These are phyloP conservation scores for Cladophialophora yegresii DNA, from an alignment of 2,329 filamentous ascomycete genomes.

Conservation along the genomic window DNA sequence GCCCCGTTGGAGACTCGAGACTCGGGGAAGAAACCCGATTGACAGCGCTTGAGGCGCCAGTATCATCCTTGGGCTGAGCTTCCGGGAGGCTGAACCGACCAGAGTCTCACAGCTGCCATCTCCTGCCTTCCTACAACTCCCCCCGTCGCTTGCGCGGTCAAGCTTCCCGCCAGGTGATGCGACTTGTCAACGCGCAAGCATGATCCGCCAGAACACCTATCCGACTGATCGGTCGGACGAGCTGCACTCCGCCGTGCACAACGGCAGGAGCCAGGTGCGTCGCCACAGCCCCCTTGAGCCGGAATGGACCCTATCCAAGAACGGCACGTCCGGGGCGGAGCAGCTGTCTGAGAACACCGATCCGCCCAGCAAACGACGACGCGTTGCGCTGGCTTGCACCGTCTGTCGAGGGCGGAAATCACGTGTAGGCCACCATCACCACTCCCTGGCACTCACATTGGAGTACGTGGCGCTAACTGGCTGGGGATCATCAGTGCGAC, in stretches of 20 bases:
- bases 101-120: neutral
- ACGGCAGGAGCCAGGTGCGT: conserved; percentile 5
- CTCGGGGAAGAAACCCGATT: neutral
- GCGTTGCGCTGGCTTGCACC: conserved; percentile 19
- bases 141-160: conserved; percentile 11
- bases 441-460: too few relatives aligned
- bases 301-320: conserved; percentile 14
- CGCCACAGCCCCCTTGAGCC: conserved; percentile 6
- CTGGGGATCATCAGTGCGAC: conserved; percentile 22
- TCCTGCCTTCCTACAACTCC: conserved; percentile 14
- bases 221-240: conserved; percentile 10
- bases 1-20: conserved; percentile 1
- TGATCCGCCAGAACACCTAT: conserved; percentile 13
- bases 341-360: conserved; percentile 7
- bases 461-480: conserved; percentile 1
- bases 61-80: neutral
- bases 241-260: conserved; percentile 8
- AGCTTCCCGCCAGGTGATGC: conserved; percentile 3
- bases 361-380: conserved; percentile 19
- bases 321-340: conserved; percentile 1
- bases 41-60: neutral
- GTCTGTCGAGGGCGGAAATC: conserved; percentile 20
- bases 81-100: too few relatives aligned
- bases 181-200: neutral
- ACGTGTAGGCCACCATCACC: conserved; percentile 9